Evolutionary conservation across 352 stramenopile species (phyloP).

Genomic region (Globisporangium sylvaticum): DNA sequence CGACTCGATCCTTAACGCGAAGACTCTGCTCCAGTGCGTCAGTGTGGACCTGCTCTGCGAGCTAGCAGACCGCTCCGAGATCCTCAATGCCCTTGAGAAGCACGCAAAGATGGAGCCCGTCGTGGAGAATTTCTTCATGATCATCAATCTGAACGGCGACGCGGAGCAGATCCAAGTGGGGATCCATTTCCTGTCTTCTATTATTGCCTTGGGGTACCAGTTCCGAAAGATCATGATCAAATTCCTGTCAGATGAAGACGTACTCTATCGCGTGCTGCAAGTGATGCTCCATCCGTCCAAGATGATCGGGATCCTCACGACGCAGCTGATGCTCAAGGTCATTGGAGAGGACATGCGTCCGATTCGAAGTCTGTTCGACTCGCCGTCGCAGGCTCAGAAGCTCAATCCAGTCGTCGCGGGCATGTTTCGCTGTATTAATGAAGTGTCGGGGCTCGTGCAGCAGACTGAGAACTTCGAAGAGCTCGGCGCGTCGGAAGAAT

Average conservation of each 20-base stretch:
- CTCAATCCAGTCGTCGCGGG: slow-evolving; percentile 48
- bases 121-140: slow-evolving; percentile 51
- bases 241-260: slow-evolving; percentile 46
- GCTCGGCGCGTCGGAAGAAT: slow-evolving; percentile 53
- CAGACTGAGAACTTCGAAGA: slow-evolving; percentile 34
- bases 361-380: slow-evolving; percentile 46
- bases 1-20: slow-evolving; percentile 31
- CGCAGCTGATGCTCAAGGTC: slow-evolving; percentile 56
- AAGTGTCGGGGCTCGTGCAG: slow-evolving; percentile 38
- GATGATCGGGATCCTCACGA: slow-evolving; percentile 41
- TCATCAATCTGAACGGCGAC: slow-evolving; percentile 68
- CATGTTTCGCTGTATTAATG: slow-evolving; percentile 57
- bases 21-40: slow-evolving; percentile 45
- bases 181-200: slow-evolving; percentile 53
- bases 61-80: slow-evolving; percentile 50
- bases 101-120: slow-evolving; percentile 40
- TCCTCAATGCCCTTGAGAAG: slow-evolving; percentile 48
- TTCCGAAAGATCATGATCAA: slow-evolving; percentile 62
- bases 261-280: slow-evolving; percentile 67
- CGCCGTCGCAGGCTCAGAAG: slow-evolving; percentile 26
- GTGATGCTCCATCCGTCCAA: slow-evolving; percentile 67
- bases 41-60: slow-evolving; percentile 71
- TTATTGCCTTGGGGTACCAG: slow-evolving; percentile 46
- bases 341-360: slow-evolving; percentile 55
- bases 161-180: slow-evolving; percentile 52